A percentile compares a stretch with the other conserved stretches of the same genome.
These are phyloP conservation scores for Neurospora hispaniola DNA, from an alignment of 495 filamentous ascomycete species.

Conservation along the genomic window DNA sequence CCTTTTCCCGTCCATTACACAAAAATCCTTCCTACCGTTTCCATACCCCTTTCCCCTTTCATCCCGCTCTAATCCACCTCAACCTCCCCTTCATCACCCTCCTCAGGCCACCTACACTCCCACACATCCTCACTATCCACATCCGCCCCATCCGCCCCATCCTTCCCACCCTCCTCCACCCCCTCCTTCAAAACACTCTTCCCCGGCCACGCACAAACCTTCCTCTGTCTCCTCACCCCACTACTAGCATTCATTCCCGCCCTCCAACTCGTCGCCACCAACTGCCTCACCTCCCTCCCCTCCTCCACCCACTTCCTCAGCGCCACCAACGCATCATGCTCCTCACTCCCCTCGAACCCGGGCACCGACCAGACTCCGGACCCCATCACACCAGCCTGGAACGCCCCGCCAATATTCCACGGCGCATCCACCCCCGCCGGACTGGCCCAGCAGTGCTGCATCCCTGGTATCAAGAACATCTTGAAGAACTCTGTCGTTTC, in stretches of 20 bases:
- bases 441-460: constrained; percentile 31
- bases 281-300: constrained; percentile 24
- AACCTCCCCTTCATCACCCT: not conserved
- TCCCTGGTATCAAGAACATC: constrained; percentile 32
- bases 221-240: constrained; percentile 32
- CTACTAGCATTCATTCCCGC: constrained; percentile 17
- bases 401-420: constrained; percentile 32
- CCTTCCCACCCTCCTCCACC: not conserved
- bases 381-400: constrained; percentile 23
- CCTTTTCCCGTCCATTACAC: not conserved
- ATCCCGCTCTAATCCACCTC: not conserved
- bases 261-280: constrained; percentile 37
- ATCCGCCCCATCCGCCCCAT: not conserved
- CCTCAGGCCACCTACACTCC: not conserved
- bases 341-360: constrained; percentile 27
- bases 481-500: constrained; percentile 22
- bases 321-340: constrained; percentile 38
- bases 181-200: constrained; percentile 13
- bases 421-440: constrained; percentile 28
- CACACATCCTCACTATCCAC: not conserved
- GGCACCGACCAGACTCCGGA: constrained; percentile 19
- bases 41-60: not conserved
- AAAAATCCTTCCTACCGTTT: not conserved
- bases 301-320: constrained; percentile 46
- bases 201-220: constrained; percentile 35